Evolutionary conservation across 2,329 filamentous ascomycete genomes (phyloP).

Genomic region (Sclerotinia nivalis): DNA sequence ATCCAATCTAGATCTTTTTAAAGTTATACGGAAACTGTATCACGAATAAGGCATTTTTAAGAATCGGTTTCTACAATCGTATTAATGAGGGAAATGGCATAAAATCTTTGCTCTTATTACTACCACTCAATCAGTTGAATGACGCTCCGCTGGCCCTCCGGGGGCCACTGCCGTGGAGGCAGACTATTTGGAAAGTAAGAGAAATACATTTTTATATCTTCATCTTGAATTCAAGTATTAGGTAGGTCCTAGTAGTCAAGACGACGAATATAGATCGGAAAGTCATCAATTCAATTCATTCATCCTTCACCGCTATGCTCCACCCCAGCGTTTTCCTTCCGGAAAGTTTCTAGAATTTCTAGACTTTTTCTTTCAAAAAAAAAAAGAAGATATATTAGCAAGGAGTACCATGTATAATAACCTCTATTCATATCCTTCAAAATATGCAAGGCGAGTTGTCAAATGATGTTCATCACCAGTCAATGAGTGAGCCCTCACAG

Average conservation of each 20-base stretch:
- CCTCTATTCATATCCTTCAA: neutral
- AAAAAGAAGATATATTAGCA: neutral
- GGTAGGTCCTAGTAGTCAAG: neutral
- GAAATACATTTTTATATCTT: neutral
- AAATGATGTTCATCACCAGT: constrained; percentile 1
- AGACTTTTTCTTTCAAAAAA: neutral
- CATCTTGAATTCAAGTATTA: no score
- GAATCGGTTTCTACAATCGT: no score
- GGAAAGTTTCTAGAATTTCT: neutral
- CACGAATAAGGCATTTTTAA: no score
- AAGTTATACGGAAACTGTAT: no score
- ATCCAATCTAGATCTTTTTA: neutral
- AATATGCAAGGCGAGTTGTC: constrained; percentile 9
- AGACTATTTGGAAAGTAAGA: neutral
- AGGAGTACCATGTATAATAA: neutral
- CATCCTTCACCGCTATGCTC: neutral
- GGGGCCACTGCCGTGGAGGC: no score
- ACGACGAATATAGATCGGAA: neutral
- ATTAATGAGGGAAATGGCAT: no score
- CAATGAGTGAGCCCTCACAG: neutral
- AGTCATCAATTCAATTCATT: neutral
- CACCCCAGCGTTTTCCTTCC: neutral
- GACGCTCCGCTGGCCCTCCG: constrained; percentile 11
- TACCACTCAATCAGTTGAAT: neutral
- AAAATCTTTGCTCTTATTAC: neutral